Conservation (phyloP, 2,329 filamentous ascomycete species). For the Grosmannia penicillata region DNA sequence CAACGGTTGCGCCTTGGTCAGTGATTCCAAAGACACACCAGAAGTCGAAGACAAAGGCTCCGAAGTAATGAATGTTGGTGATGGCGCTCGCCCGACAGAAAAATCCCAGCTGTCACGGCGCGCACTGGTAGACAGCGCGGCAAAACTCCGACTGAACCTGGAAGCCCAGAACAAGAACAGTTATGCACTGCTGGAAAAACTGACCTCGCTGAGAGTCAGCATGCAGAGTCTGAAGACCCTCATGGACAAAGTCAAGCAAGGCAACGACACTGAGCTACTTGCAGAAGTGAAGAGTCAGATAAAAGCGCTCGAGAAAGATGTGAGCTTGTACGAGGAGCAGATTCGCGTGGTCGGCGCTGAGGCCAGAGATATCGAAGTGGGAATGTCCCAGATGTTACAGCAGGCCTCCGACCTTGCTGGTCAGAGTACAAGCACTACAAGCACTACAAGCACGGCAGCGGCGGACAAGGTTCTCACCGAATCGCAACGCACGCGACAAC, state of each 20-base stretch:
- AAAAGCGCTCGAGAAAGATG: slow-evolving; percentile 16
- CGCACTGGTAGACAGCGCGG: background rate
- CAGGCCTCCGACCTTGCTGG: too few relatives aligned
- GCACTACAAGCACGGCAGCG: too few relatives aligned
- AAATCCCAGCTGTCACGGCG: too few relatives aligned
- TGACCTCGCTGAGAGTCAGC: slow-evolving; percentile 18
- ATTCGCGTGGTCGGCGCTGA: slow-evolving; percentile 22
- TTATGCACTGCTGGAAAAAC: slow-evolving; percentile 18
- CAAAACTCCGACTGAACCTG: slow-evolving; percentile 12
- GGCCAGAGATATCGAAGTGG: slow-evolving; percentile 18
- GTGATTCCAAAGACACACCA: too few relatives aligned
- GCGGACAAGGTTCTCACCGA: too few relatives aligned
- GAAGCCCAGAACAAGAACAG: slow-evolving; percentile 19
- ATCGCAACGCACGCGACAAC: background rate
- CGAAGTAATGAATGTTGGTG: too few relatives aligned
- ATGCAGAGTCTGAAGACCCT: background rate
- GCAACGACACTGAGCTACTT: slow-evolving; percentile 5
- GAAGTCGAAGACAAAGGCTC: too few relatives aligned
- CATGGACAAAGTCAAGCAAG: slow-evolving; percentile 16
- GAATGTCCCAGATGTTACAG: slow-evolving; percentile 1
- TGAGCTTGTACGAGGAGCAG: slow-evolving; percentile 19
- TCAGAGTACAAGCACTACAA: background rate
- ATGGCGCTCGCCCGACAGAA: too few relatives aligned
- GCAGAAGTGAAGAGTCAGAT: slow-evolving; percentile 16
- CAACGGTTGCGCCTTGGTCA: too few relatives aligned